Conservation (phyloP, 73 alveolate genomes). For the Tetrahymena thermophila region DNA sequence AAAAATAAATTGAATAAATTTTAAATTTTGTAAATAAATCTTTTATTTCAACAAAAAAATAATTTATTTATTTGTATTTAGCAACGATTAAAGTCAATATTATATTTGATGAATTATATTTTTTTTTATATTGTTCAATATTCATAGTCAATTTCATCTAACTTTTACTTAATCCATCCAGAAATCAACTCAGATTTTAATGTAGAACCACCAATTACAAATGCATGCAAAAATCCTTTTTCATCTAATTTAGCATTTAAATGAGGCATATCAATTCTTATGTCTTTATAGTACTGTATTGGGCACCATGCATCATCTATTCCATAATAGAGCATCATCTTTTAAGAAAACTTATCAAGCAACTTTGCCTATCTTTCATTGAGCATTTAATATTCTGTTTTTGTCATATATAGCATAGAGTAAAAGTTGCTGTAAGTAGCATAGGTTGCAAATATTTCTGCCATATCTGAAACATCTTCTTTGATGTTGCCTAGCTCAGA, state of each 20-base stretch:
- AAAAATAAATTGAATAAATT: too few relatives aligned
- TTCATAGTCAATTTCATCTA: not conserved
- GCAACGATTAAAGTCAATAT: not conserved
- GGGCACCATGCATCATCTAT: not conserved
- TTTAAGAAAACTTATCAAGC: not conserved
- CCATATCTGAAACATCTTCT: not conserved
- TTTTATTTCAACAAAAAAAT: too few relatives aligned
- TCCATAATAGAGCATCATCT: not conserved
- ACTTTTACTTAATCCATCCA: not conserved
- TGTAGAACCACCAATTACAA: not conserved
- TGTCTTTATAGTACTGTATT: not conserved
- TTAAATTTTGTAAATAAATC: too few relatives aligned
- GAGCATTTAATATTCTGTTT: not conserved
- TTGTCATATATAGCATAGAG: not conserved
- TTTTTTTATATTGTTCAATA: not conserved
- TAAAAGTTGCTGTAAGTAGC: not conserved
- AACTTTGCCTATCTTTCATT: not conserved
- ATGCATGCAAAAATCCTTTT: not conserved
- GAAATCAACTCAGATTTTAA: not conserved
- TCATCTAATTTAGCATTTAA: not conserved
- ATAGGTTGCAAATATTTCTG: not conserved
- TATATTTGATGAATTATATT: too few relatives aligned
- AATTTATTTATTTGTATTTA: too few relatives aligned
- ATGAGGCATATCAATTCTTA: not conserved
- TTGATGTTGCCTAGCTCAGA: not conserved